Evolutionary conservation across 169 alveolate species (phyloP).

Genomic region (Plasmodium vivax): DNA sequence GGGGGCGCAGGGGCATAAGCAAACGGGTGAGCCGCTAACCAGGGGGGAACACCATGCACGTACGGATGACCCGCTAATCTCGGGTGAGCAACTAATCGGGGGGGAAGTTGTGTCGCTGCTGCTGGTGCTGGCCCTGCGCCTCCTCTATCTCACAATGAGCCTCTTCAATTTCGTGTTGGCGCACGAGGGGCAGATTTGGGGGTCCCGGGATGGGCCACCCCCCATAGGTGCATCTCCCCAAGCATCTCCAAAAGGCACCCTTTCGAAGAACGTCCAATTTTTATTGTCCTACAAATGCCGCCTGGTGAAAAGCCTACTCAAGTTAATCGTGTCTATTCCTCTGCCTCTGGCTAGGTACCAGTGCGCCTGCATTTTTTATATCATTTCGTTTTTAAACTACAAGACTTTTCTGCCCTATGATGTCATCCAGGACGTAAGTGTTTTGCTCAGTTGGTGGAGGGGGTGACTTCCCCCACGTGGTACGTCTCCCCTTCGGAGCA

Average conservation of each 20-base stretch:
- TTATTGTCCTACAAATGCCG: constrained; percentile 42
- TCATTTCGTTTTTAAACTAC: constrained; percentile 32
- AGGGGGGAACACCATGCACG: background rate
- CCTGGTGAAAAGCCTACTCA: constrained; percentile 31
- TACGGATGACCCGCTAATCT: background rate
- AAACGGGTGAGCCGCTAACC: background rate
- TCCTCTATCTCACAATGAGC: constrained; percentile 31
- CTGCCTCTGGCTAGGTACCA: constrained; percentile 28
- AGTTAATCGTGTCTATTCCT: constrained; percentile 40
- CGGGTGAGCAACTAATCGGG: background rate
- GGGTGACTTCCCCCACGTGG: background rate
- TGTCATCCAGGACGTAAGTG: constrained; percentile 45
- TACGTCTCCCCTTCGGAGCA: background rate
- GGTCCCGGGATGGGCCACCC: background rate
- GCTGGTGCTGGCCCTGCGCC: constrained; percentile 19
- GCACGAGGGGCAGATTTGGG: background rate
- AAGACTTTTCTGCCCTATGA: constrained; percentile 26
- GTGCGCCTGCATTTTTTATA: constrained; percentile 30
- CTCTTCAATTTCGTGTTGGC: constrained; percentile 20
- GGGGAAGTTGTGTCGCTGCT: constrained; percentile 25
- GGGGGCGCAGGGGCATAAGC: background rate
- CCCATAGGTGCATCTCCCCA: background rate
- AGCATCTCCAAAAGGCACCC: background rate
- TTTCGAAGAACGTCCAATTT: constrained; percentile 18
- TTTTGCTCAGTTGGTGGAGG: background rate